Conservation (phyloP, 768 basidiomycete genomes). For the Coprinellus micaceus region DNA sequence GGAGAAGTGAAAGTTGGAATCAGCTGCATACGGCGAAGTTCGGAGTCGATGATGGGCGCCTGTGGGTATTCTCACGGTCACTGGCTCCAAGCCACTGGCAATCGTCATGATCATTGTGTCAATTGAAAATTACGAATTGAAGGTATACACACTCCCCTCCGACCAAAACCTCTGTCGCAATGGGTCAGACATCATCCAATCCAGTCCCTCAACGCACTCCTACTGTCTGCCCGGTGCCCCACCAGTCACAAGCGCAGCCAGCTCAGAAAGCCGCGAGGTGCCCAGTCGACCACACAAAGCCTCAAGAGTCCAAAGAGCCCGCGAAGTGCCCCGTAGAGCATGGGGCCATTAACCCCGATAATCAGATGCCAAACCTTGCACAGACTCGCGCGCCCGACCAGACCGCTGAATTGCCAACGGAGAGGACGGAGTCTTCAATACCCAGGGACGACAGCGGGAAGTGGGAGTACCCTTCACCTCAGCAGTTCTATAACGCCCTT, state of each 20-base stretch:
- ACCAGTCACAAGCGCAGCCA: conserved; percentile 16
- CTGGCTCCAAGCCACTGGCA: too few relatives aligned
- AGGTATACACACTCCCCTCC: not conserved
- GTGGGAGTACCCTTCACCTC: conserved; percentile 97
- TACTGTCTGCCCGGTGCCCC: conserved; percentile 39
- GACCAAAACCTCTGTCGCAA: conserved; percentile 11
- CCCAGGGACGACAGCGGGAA: conserved; percentile 56
- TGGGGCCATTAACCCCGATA: conserved; percentile 59
- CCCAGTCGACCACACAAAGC: conserved; percentile 38
- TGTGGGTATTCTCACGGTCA: too few relatives aligned
- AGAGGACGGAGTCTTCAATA: conserved; percentile 80
- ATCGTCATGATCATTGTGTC: not conserved
- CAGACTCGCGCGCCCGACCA: conserved; percentile 64
- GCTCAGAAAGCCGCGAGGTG: conserved; percentile 31
- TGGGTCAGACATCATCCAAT: conserved; percentile 48
- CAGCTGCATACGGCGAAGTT: too few relatives aligned
- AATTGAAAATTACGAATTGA: not conserved
- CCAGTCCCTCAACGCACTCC: conserved; percentile 18
- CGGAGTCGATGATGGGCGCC: too few relatives aligned
- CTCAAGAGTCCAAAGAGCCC: conserved; percentile 34
- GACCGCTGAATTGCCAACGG: conserved; percentile 58
- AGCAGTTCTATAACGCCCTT: conserved; percentile 97
- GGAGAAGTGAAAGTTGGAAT: too few relatives aligned
- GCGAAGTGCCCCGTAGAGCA: conserved; percentile 67
- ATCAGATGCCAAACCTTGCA: conserved; percentile 85